Base-by-base conservation (phyloP, 2,329 filamentous ascomycete species). In the Cercospora janseana region DNA sequence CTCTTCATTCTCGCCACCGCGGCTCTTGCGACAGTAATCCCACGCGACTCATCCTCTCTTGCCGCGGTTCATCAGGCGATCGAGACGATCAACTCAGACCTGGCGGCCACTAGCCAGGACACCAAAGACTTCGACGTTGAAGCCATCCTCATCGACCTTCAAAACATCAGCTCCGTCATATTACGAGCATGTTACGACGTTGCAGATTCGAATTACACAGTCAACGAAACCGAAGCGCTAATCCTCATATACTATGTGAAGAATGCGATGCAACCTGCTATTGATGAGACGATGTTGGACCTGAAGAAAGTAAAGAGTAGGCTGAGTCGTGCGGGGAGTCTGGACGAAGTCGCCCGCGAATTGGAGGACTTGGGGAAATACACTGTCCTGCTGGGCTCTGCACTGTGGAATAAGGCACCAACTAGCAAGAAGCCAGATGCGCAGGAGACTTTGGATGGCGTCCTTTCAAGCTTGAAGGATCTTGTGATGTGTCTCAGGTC, bases 1-100 rank as follows among this genome's bases (percentile, higher is more conserved):
- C 44, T 47, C 24, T 47, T 47, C 18, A 47, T 47, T 4, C 44
- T 47, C 15, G 44, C 44, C 32, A 47, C 44, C 12, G 44, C 44
- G 6, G 32, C 32, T 8, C 44, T 47, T 16, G 44, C 32, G 12
- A 47, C 44, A 4, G 18, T 38, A 8, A 15, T 47, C 1, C 44
- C 44, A 18, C 34, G 34, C 7, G 32, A 40, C 24, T 10, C 24
- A n/a, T 16, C 15, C 3, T 23, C 8, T 20, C 8, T 38, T 4
- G 34, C 44, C 4, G 23, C 27, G 13, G 16, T 47, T n/a, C 44
- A 47, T 13, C 21, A 18, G 6, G 34, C 26, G 8, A 47, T 47
- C 7, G 44, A 47, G 5, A 27, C 34, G 4, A 31, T 47, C 13
- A 38, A 38, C 6, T 15, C 34, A 4, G 8, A 26, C 9, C 24